Percentiles rank a stretch among this genome's conserved stretches.
phyloP scores from a whole-genome alignment of 257 asterid species.

The Mitragyna speciosa region DNA sequence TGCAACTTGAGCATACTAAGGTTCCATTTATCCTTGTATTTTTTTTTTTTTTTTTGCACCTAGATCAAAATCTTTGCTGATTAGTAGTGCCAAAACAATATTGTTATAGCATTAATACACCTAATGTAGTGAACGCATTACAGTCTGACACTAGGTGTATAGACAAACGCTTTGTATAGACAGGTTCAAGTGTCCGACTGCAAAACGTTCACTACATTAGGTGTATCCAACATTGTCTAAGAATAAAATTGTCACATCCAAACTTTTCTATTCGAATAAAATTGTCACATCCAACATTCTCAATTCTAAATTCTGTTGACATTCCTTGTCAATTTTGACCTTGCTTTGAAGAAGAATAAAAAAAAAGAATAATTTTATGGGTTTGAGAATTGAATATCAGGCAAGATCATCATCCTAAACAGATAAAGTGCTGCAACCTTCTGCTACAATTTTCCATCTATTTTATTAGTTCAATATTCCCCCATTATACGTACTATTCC shows the following conservation, averaged over 20 bases:
- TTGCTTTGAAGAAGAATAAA: background rate
- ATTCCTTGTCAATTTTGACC: background rate
- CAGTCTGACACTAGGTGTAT: too few relatives aligned
- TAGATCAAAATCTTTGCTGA: background rate
- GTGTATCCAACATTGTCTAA: too few relatives aligned
- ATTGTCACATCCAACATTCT: background rate
- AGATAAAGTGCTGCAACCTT: background rate
- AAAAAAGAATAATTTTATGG: background rate
- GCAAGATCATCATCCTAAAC: background rate
- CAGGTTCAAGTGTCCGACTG: too few relatives aligned
- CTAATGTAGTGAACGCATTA: background rate
- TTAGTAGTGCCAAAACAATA: background rate
- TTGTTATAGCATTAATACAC: background rate
- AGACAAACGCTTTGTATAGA: too few relatives aligned
- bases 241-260: background rate
- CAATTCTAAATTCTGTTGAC: background rate
- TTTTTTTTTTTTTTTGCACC: background rate
- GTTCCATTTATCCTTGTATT: background rate
- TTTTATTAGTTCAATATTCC: background rate
- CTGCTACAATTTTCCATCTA: background rate
- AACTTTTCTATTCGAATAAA: background rate
- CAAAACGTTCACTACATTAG: too few relatives aligned
- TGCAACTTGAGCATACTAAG: background rate
- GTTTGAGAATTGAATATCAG: background rate
- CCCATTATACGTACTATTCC: background rate